These are phyloP conservation scores for Ascochyta koolunga DNA, from an alignment of 2,329 filamentous ascomycete species.

Conservation along the genomic window DNA sequence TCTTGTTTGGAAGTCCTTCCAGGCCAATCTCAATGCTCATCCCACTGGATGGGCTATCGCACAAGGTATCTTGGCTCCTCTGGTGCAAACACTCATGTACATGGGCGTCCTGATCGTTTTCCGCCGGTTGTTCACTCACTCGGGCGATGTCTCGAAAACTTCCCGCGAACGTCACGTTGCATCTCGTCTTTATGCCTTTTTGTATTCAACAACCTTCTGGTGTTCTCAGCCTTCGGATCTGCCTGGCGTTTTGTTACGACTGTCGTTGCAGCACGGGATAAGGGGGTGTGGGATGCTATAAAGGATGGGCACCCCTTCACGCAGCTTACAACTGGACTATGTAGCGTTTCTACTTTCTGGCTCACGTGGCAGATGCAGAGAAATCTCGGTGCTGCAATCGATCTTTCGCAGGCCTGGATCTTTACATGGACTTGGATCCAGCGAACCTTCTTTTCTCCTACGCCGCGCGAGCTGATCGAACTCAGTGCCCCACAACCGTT, in stretches of 20 bases:
- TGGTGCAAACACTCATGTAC: conserved; percentile 84
- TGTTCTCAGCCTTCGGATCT: conserved; percentile 90
- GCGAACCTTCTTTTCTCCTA: conserved; percentile 81
- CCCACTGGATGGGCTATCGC: conserved; percentile 79
- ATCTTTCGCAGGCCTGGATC: conserved; percentile 84
- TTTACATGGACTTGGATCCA: conserved; percentile 80
- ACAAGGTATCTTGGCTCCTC: conserved; percentile 89
- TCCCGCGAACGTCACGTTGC: conserved; percentile 89
- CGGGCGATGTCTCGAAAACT: conserved; percentile 90
- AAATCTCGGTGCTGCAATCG: conserved; percentile 80
- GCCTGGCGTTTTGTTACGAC: conserved; percentile 77
- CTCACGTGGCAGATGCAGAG: conserved; percentile 87
- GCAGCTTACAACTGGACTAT: conserved; percentile 75
- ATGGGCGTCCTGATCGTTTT: conserved; percentile 88
- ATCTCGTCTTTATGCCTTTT: conserved; percentile 95
- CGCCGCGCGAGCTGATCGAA: conserved; percentile 89
- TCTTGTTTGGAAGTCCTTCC: conserved; percentile 78
- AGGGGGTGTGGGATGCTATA: conserved; percentile 71
- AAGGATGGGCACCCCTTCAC: conserved; percentile 66
- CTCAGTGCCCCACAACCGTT: conserved; percentile 90
- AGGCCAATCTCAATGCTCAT: conserved; percentile 66
- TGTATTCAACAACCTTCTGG: conserved; percentile 92
- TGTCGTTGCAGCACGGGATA: conserved; percentile 62
- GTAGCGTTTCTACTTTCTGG: conserved; percentile 87
- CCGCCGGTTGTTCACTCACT: conserved; percentile 79